phyloP scores from a whole-genome alignment of 441 rosid genomes.

The Erysimum pusillum region DNA sequence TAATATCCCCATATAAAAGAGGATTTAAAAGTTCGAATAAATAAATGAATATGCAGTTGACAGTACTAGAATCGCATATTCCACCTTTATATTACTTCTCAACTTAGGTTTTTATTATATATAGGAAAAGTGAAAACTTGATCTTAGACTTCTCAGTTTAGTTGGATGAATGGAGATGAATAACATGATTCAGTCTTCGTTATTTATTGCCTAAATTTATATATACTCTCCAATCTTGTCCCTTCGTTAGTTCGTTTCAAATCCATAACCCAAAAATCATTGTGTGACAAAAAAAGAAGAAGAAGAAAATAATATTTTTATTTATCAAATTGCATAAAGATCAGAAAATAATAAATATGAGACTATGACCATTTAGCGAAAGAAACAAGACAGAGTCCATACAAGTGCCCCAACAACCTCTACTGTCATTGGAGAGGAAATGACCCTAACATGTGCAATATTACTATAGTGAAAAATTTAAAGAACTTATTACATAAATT shows the following conservation, averaged over 20 bases:
- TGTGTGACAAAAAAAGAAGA: neutral
- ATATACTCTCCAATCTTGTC: neutral
- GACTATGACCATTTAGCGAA: conserved; percentile 9
- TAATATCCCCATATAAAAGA: neutral
- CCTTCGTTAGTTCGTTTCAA: neutral
- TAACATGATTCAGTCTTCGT: neutral
- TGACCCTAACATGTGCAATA: conserved; percentile 40
- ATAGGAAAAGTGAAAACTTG: neutral
- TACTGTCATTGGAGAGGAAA: conserved; percentile 28
- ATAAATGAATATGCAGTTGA: neutral
- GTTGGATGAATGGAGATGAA: neutral
- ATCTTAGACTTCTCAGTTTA: neutral
- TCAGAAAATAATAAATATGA: neutral
- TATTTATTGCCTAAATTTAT: neutral
- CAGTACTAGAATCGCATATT: neutral
- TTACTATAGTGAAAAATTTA: neutral
- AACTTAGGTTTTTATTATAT: neutral
- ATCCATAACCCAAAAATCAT: neutral
- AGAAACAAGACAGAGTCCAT: neutral
- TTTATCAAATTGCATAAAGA: conserved; percentile 15
- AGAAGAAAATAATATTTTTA: neutral
- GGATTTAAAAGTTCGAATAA: neutral
- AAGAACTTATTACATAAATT: neutral
- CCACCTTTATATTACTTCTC: neutral
- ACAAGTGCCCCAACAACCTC: conserved; percentile 41